These are phyloP conservation scores for Solanum arcanum DNA, from an alignment of 257 asterid genomes.

Conservation along the genomic window DNA sequence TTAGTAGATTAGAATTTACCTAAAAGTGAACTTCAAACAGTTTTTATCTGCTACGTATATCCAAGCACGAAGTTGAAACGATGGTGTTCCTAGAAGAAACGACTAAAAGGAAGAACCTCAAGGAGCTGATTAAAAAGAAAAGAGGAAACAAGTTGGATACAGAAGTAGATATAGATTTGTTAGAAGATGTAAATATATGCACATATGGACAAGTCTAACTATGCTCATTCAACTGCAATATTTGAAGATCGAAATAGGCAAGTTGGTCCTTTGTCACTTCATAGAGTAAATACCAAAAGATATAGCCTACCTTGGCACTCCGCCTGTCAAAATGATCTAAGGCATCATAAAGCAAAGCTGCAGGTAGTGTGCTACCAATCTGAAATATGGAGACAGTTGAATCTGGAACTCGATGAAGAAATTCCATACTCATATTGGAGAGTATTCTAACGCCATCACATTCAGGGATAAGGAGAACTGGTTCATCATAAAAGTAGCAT, in stretches of 20 bases:
- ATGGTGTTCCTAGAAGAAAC: not conserved
- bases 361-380: slow-evolving; percentile 90
- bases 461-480: slow-evolving; percentile 78
- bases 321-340: slow-evolving; percentile 89
- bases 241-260: not conserved
- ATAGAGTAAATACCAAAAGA: not conserved
- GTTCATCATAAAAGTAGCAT: slow-evolving; percentile 84
- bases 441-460: slow-evolving; percentile 91
- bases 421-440: slow-evolving; percentile 74
- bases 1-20: slow-evolving; percentile 2
- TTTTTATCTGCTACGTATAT: not conserved
- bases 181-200: not conserved
- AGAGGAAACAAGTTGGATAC: not conserved
- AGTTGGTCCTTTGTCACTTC: not conserved
- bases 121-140: not conserved
- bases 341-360: slow-evolving; percentile 91
- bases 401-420: slow-evolving; percentile 91
- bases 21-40: not conserved
- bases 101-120: not conserved
- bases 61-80: not conserved
- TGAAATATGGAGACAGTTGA: slow-evolving; percentile 89
- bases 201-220: not conserved
- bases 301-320: slow-evolving; percentile 72
- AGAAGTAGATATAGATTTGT: not conserved
- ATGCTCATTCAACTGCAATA: not conserved